phyloP scores from a whole-genome alignment of 495 filamentous ascomycete genomes.

The Talaromyces adpressus region DNA sequence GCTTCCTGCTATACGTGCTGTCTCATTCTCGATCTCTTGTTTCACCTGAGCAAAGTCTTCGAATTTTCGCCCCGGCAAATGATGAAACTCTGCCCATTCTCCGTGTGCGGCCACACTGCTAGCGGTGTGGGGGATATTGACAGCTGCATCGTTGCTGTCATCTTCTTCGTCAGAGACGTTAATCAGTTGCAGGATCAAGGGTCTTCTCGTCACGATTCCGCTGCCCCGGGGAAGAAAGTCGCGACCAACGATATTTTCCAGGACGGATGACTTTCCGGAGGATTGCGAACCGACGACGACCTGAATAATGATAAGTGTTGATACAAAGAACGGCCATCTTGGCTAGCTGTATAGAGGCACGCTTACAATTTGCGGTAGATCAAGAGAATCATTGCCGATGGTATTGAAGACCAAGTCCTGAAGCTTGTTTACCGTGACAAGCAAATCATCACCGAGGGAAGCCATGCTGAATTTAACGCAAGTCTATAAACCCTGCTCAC shows the following conservation, averaged over 20 bases:
- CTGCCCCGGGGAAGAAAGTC: slow-evolving; percentile 96
- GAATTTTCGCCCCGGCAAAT: slow-evolving; percentile 82
- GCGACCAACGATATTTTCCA: slow-evolving; percentile 97
- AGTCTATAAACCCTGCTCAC: background rate
- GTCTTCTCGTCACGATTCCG: slow-evolving; percentile 91
- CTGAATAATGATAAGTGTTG: slow-evolving; percentile 38
- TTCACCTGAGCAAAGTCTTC: slow-evolving; percentile 90
- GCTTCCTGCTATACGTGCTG: slow-evolving; percentile 85
- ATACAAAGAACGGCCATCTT: slow-evolving; percentile 11
- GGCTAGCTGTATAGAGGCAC: slow-evolving; percentile 7
- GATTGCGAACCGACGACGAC: slow-evolving; percentile 98
- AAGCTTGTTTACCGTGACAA: slow-evolving; percentile 89
- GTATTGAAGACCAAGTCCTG: slow-evolving; percentile 99
- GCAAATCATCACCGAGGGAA: slow-evolving; percentile 81
- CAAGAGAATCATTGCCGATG: slow-evolving; percentile 96
- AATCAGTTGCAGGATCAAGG: slow-evolving; percentile 95
- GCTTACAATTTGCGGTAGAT: slow-evolving; percentile 94
- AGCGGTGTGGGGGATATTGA: slow-evolving; percentile 62
- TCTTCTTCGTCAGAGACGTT: slow-evolving; percentile 81
- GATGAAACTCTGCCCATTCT: slow-evolving; percentile 98
- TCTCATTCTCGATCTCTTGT: slow-evolving; percentile 96
- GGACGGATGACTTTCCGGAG: slow-evolving; percentile 96
- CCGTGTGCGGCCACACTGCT: slow-evolving; percentile 61
- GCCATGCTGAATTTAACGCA: slow-evolving; percentile 40
- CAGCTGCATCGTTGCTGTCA: slow-evolving; percentile 51